Percentiles rank a stretch among this genome's conserved stretches.
phyloP scores from a whole-genome alignment of 495 filamentous ascomycete genomes.

The Aspergillus ostianus region DNA sequence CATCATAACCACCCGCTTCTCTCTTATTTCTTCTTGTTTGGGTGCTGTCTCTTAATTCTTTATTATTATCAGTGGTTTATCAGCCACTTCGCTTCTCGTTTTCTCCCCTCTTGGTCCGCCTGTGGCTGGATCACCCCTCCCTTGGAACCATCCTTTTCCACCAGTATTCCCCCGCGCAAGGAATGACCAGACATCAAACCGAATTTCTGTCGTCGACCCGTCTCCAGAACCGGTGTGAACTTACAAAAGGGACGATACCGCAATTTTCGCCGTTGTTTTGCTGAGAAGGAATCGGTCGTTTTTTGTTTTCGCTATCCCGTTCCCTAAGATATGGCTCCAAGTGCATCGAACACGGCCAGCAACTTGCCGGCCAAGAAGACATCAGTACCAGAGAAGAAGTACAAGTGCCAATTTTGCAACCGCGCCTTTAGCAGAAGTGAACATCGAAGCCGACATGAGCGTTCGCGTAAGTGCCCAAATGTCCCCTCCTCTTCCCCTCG shows the following conservation, averaged over 20 bases:
- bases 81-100: slow-evolving; percentile 37
- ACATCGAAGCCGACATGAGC: slow-evolving; percentile 93
- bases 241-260: slow-evolving; percentile 52
- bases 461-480: slow-evolving; percentile 78
- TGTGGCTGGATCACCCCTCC: slow-evolving; percentile 48
- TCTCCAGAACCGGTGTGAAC: slow-evolving; percentile 51
- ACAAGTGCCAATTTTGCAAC: slow-evolving; percentile 99
- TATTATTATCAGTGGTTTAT: slow-evolving; percentile 17
- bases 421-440: slow-evolving; percentile 96
- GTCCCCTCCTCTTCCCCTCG: neutral
- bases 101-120: slow-evolving; percentile 41
- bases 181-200: slow-evolving; percentile 51
- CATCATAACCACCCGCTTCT: slow-evolving; percentile 38
- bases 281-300: slow-evolving; percentile 44
- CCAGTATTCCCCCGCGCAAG: slow-evolving; percentile 38
- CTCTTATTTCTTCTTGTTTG: slow-evolving; percentile 29
- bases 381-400: slow-evolving; percentile 85
- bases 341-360: slow-evolving; percentile 65
- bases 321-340: slow-evolving; percentile 45
- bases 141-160: slow-evolving; percentile 38
- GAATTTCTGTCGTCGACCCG: slow-evolving; percentile 47
- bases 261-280: slow-evolving; percentile 35
- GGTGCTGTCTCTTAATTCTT: slow-evolving; percentile 36
- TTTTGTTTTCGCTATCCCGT: slow-evolving; percentile 24
- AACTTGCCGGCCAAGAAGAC: slow-evolving; percentile 57